Conservation (phyloP, 352 stramenopile genomes). For the Detonula confervacea region DNA sequence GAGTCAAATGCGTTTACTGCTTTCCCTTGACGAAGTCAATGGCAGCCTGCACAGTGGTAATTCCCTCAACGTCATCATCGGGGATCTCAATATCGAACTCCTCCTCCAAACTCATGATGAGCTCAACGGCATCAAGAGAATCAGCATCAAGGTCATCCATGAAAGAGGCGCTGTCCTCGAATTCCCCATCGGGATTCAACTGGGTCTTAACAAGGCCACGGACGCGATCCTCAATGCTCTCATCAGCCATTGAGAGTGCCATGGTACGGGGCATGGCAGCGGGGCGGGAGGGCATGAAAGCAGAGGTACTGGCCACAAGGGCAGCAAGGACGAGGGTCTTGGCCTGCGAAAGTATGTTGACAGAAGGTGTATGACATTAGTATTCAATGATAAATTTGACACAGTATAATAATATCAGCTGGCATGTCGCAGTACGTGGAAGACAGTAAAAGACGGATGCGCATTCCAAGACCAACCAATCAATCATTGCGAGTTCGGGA, state of each 20-base stretch:
- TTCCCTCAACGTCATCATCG: constrained; percentile 81
- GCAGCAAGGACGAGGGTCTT: constrained; percentile 68
- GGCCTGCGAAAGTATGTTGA: constrained; percentile 18
- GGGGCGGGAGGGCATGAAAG: constrained; percentile 63
- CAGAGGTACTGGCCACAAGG: constrained; percentile 67
- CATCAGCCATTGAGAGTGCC: constrained; percentile 43
- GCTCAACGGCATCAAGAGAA: constrained; percentile 96
- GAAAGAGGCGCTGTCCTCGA: constrained; percentile 90
- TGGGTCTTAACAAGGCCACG: constrained; percentile 56
- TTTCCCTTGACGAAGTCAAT: constrained; percentile 74
- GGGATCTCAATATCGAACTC: constrained; percentile 96
- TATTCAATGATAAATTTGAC: too few species aligned
- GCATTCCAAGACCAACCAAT: too few species aligned
- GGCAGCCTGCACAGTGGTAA: constrained; percentile 77
- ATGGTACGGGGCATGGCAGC: constrained; percentile 19
- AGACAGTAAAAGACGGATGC: too few species aligned
- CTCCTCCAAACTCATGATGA: constrained; percentile 99
- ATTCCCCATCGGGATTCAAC: constrained; percentile 45
- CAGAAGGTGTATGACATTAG: neutral
- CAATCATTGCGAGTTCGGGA: too few species aligned
- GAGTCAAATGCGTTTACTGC: constrained; percentile 37
- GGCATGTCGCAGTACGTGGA: too few species aligned
- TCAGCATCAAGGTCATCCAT: constrained; percentile 97
- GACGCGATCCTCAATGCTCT: constrained; percentile 50
- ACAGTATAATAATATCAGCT: too few species aligned